These are phyloP conservation scores for Paramecium primaurelia DNA, from an alignment of 73 alveolate species.

Conservation along the genomic window DNA sequence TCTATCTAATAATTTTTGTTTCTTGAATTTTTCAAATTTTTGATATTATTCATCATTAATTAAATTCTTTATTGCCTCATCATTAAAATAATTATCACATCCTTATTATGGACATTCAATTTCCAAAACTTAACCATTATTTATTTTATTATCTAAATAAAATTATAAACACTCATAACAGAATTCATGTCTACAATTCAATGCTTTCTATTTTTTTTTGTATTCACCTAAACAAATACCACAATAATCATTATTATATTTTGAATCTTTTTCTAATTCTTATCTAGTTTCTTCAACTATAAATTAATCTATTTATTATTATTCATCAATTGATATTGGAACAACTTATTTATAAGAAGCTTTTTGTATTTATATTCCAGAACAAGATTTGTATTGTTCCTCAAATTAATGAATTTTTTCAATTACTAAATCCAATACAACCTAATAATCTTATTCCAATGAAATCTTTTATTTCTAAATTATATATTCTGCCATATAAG, in stretches of 20 bases:
- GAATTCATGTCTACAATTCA: slow-evolving; percentile 24
- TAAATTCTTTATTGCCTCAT: neutral
- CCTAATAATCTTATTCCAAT: neutral
- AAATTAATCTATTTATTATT: neutral
- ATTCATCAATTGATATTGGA: neutral
- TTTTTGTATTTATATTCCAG: neutral
- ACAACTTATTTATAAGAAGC: neutral
- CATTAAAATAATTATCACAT: neutral
- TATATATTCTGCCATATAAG: slow-evolving; percentile 31
- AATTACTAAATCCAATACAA: neutral
- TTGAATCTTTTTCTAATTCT: neutral
- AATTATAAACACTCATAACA: neutral
- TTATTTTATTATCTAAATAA: neutral
- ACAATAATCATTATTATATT: neutral
- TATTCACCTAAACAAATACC: neutral
- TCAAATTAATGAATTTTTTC: neutral
- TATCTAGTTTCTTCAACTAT: neutral
- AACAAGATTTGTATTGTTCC: neutral
- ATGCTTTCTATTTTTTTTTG: neutral
- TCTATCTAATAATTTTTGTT: neutral
- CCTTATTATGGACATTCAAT: neutral
- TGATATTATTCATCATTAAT: neutral
- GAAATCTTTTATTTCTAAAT: neutral
- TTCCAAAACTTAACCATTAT: neutral
- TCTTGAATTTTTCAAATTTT: neutral